Conservation (phyloP, 2,329 filamentous ascomycete genomes). For the Plenodomus tracheiphilus region DNA sequence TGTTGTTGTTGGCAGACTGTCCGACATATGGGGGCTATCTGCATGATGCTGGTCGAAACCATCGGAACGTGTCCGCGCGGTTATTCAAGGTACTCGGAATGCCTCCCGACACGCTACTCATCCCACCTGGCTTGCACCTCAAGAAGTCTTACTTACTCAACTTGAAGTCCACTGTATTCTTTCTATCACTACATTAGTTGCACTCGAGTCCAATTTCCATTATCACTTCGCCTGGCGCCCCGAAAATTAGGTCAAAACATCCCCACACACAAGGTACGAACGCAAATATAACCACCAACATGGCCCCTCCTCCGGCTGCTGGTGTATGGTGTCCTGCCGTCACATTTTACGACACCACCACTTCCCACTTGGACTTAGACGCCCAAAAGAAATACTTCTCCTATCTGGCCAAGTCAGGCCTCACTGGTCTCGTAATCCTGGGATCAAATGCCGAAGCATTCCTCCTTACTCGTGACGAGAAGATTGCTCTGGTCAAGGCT, state of each 20-base stretch:
- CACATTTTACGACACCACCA: slow-evolving; percentile 50
- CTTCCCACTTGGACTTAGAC: slow-evolving; percentile 47
- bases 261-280: too few relatives aligned
- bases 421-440: slow-evolving; percentile 51
- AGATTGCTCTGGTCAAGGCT: slow-evolving; percentile 42
- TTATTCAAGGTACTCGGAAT: slow-evolving; percentile 13
- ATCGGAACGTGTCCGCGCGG: slow-evolving; percentile 6
- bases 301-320: slow-evolving; percentile 20
- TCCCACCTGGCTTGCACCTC: slow-evolving; percentile 1
- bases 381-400: slow-evolving; percentile 50
- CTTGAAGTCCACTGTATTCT: not conserved
- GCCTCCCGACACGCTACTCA: slow-evolving; percentile 6
- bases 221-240: not conserved
- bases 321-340: slow-evolving; percentile 48
- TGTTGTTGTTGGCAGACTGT: too few relatives aligned
- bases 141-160: not conserved
- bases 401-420: slow-evolving; percentile 49
- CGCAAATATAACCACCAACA: not conserved
- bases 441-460: slow-evolving; percentile 54
- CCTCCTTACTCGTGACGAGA: slow-evolving; percentile 50
- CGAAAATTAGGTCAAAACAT: too few relatives aligned
- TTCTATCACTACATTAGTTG: not conserved
- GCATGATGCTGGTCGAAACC: slow-evolving; percentile 3
- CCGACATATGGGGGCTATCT: too few relatives aligned
- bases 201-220: not conserved